A percentile compares a stretch with the other conserved stretches of the same genome.
These are phyloP conservation scores for Omphalea diandra DNA, from an alignment of 441 rosid species.

Conservation along the genomic window DNA sequence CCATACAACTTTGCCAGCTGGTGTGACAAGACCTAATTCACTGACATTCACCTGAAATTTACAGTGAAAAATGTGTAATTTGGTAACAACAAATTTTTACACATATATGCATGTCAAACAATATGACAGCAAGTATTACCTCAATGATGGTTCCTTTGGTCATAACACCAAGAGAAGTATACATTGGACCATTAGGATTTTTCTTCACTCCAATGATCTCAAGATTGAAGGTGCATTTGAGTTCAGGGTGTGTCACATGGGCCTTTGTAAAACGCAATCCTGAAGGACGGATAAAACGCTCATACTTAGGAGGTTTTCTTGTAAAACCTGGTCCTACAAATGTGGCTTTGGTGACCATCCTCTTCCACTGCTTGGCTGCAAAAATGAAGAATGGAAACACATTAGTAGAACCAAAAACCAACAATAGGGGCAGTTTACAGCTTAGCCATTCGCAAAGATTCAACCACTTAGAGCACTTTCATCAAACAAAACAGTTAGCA, in stretches of 20 bases:
- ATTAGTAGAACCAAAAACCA: neutral
- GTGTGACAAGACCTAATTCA: slow-evolving; percentile 92
- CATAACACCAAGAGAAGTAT: slow-evolving; percentile 90
- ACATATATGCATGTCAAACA: neutral
- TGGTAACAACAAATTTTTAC: neutral
- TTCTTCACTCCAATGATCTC: slow-evolving; percentile 90
- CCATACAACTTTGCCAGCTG: slow-evolving; percentile 94
- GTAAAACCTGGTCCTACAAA: slow-evolving; percentile 91
- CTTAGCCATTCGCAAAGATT: no score
- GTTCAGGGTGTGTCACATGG: slow-evolving; percentile 92
- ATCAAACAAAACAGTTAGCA: neutral
- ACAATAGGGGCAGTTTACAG: neutral
- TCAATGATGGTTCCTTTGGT: slow-evolving; percentile 93
- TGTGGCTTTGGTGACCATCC: slow-evolving; percentile 89
- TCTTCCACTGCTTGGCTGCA: slow-evolving; percentile 92
- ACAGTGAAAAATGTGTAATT: neutral
- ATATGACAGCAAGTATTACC: slow-evolving; percentile 39
- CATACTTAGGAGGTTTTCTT: slow-evolving; percentile 97
- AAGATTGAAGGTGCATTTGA: slow-evolving; percentile 84
- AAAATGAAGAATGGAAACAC: neutral
- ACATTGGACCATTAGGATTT: slow-evolving; percentile 95
- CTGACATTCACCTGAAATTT: slow-evolving; percentile 80
- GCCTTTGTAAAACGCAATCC: slow-evolving; percentile 89
- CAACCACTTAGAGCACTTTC: no score
- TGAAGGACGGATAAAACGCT: slow-evolving; percentile 92